A percentile compares a stretch with the other conserved stretches of the same genome.
Conservation (phyloP, 495 filamentous ascomycete genomes). For the Penicillium herquei region DNA sequence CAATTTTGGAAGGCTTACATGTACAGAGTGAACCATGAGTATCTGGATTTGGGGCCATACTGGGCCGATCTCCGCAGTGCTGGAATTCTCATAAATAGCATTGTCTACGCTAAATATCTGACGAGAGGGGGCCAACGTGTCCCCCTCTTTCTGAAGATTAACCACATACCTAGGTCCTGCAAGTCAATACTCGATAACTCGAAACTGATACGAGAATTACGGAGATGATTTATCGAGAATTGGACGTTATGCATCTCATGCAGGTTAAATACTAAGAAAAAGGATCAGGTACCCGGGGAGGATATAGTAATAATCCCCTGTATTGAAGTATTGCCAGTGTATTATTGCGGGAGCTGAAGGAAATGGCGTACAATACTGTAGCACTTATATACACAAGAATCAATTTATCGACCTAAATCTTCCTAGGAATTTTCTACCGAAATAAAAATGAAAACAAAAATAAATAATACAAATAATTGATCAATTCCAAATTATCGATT, state of each 20-base stretch:
- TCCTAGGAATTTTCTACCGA: neutral
- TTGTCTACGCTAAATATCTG: too few species aligned
- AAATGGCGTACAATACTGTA: neutral
- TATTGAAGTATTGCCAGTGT: neutral
- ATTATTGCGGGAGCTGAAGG: neutral
- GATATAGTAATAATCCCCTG: neutral
- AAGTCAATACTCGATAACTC: too few species aligned
- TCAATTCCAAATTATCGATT: neutral
- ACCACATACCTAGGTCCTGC: too few species aligned
- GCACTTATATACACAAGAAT: neutral
- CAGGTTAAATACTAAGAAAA: too few species aligned
- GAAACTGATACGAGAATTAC: too few species aligned
- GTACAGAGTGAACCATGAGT: neutral
- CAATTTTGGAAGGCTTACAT: neutral
- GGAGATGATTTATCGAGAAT: neutral
- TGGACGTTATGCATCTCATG: neutral
- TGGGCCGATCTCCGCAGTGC: too few species aligned
- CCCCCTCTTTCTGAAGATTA: too few species aligned
- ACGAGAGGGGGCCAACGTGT: too few species aligned
- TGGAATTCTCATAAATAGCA: too few species aligned
- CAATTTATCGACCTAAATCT: neutral
- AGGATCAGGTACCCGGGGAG: conserved; percentile 9
- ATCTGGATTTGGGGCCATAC: too few species aligned
- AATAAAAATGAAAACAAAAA: neutral
- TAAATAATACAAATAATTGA: neutral